Percentiles rank a stretch among this genome's conserved stretches.
Evolutionary conservation across 73 alveolate genomes (phyloP).

Genomic region (Blepharisma stoltei): DNA sequence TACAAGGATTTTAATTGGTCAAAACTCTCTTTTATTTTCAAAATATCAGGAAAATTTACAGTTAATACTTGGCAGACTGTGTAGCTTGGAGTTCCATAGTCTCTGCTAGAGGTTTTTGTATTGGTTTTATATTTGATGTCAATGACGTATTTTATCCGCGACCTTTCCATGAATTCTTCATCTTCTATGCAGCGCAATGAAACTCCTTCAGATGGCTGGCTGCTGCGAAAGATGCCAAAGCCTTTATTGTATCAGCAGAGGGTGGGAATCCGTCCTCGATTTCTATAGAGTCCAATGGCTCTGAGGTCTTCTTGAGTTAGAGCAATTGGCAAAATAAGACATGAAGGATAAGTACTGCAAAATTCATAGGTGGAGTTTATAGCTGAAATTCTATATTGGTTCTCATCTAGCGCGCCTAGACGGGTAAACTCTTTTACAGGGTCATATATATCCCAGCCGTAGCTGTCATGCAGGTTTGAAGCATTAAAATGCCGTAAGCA

Average conservation of each 20-base stretch:
- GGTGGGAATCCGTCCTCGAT: slow-evolving; percentile 72
- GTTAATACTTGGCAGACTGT: slow-evolving; percentile 61
- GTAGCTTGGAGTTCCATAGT: slow-evolving; percentile 63
- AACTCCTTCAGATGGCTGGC: slow-evolving; percentile 35
- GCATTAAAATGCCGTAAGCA: too few relatives aligned
- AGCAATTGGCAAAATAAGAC: slow-evolving; percentile 61
- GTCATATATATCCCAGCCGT: too few relatives aligned
- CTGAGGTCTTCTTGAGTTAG: slow-evolving; percentile 51
- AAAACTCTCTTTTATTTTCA: slow-evolving; percentile 81
- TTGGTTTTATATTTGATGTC: slow-evolving; percentile 80
- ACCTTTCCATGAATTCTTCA: slow-evolving; percentile 34
- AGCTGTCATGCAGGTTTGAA: too few relatives aligned
- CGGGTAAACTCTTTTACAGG: too few relatives aligned
- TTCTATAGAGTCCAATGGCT: slow-evolving; percentile 55
- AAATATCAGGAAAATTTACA: slow-evolving; percentile 82
- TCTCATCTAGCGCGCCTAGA: neutral
- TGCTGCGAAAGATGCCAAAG: slow-evolving; percentile 38
- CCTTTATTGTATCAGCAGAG: slow-evolving; percentile 64
- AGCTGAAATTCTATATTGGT: neutral
- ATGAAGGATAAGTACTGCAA: slow-evolving; percentile 71
- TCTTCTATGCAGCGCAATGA: slow-evolving; percentile 53
- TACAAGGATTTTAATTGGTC: slow-evolving; percentile 55
- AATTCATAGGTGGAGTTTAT: slow-evolving; percentile 38
- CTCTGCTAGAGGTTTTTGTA: slow-evolving; percentile 84
- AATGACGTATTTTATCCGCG: slow-evolving; percentile 34